Evolutionary conservation across 1,284 basidiomycete genomes (phyloP).

Genomic region (Kwoniella shivajii): DNA sequence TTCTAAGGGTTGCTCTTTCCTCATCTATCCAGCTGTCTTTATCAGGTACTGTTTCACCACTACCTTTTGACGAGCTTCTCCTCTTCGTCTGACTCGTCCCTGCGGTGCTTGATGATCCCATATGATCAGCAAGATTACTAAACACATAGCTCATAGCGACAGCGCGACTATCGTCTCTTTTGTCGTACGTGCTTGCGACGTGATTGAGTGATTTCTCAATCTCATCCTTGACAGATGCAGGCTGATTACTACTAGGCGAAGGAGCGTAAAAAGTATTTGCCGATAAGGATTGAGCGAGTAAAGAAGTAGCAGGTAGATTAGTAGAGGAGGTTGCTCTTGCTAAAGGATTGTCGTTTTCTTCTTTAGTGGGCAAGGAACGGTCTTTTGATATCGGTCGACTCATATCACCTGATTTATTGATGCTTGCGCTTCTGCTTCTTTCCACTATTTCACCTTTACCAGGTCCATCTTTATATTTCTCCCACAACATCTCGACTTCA

Average conservation of each 20-base stretch:
- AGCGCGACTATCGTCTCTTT: conserved; percentile 31
- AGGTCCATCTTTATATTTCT: conserved; percentile 39
- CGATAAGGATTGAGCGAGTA: conserved; percentile 42
- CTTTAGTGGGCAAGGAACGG: neutral
- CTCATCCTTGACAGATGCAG: conserved; percentile 14
- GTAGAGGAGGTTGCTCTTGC: conserved; percentile 9
- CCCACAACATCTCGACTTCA: conserved; percentile 52
- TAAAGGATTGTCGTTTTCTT: conserved; percentile 16
- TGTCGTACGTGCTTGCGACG: conserved; percentile 31
- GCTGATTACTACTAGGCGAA: conserved; percentile 13
- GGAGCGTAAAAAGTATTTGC: conserved; percentile 43
- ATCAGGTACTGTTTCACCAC: conserved; percentile 18
- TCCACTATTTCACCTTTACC: conserved; percentile 22
- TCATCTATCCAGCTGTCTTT: conserved; percentile 48
- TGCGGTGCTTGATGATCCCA: conserved; percentile 12
- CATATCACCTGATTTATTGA: conserved; percentile 2
- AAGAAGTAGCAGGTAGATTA: conserved; percentile 20
- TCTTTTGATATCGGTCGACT: conserved; percentile 11
- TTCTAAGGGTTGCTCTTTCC: conserved; percentile 18
- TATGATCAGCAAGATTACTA: conserved; percentile 35
- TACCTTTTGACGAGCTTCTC: conserved; percentile 10
- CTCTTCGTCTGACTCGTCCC: conserved; percentile 5
- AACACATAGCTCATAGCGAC: conserved; percentile 49
- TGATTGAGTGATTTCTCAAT: conserved; percentile 28
- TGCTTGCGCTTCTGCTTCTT: conserved; percentile 15